These are phyloP conservation scores for Dichotomocladium elegans DNA, from an alignment of 371 early-diverging fungal species.

Conservation along the genomic window DNA sequence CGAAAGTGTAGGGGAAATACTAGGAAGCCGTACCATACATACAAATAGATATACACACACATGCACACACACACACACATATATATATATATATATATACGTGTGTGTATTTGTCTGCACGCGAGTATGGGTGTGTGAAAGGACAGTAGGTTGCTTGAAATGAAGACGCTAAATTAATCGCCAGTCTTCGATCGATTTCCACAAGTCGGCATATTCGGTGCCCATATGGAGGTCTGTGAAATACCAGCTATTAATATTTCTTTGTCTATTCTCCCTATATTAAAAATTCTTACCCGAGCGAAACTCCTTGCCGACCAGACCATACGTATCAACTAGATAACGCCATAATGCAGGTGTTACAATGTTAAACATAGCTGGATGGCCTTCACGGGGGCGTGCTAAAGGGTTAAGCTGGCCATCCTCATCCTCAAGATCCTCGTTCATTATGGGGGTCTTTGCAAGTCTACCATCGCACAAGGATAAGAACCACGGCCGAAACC, in stretches of 20 bases:
- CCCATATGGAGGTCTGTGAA: too few species aligned
- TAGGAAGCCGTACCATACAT: too few species aligned
- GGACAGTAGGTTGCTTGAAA: too few species aligned
- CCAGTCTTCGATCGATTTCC: constrained; percentile 33
- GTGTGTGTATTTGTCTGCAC: too few species aligned
- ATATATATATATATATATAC: too few species aligned
- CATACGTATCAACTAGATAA: constrained; percentile 39
- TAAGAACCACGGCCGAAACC: constrained; percentile 45
- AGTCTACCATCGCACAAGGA: constrained; percentile 44
- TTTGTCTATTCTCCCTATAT: neutral
- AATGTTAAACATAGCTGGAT: constrained; percentile 35
- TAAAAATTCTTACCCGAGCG: constrained; percentile 40
- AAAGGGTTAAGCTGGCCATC: constrained; percentile 19
- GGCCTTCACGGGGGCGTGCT: constrained; percentile 35
- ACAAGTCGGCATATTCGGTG: constrained; percentile 29
- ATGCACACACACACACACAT: too few species aligned
- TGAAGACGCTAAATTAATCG: constrained; percentile 27
- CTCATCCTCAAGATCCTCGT: constrained; percentile 25
- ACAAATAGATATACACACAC: too few species aligned
- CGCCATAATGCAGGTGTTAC: constrained; percentile 39
- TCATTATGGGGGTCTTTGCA: constrained; percentile 28
- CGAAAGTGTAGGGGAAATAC: too few species aligned
- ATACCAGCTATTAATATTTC: too few species aligned
- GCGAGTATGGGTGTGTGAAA: too few species aligned
- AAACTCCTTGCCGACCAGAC: constrained; percentile 24